Conservation (phyloP, 345 rosid genomes). For the Stellera chamaejasme region DNA sequence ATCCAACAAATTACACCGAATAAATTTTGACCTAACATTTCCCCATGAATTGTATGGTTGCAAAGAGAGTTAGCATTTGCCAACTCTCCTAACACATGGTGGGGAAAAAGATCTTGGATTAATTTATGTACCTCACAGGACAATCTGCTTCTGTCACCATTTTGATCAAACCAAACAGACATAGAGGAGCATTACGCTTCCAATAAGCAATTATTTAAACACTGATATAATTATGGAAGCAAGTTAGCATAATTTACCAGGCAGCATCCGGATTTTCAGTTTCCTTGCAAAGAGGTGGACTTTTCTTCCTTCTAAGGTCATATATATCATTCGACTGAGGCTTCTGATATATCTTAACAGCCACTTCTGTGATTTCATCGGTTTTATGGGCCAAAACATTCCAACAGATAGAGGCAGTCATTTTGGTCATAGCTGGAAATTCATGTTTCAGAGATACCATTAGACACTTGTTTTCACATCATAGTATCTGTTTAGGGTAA, state of each 20-base stretch:
- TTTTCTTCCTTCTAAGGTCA: slow-evolving; percentile 67
- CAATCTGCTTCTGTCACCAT: too few species aligned
- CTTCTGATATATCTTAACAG: slow-evolving; percentile 86
- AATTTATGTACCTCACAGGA: too few species aligned
- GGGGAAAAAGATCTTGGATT: too few species aligned
- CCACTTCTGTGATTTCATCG: slow-evolving; percentile 86
- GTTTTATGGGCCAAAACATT: slow-evolving; percentile 87
- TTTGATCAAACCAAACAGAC: too few species aligned
- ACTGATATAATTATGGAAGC: not conserved
- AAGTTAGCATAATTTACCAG: slow-evolving; percentile 46
- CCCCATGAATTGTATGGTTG: too few species aligned
- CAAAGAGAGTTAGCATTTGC: too few species aligned
- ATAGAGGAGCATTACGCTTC: too few species aligned
- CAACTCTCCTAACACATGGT: too few species aligned
- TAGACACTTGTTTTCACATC: not conserved
- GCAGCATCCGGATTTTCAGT: slow-evolving; percentile 89
- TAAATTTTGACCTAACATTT: too few species aligned
- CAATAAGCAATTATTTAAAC: too few species aligned
- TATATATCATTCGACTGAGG: slow-evolving; percentile 85
- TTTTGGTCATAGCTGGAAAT: slow-evolving; percentile 61
- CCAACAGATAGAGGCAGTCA: slow-evolving; percentile 89
- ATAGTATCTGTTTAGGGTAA: not conserved
- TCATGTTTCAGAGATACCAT: slow-evolving; percentile 1
- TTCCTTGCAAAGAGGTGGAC: slow-evolving; percentile 82
- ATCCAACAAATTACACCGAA: too few species aligned